Conservation (phyloP, 1,284 basidiomycete genomes). For the Irpex rosettiformis region DNA sequence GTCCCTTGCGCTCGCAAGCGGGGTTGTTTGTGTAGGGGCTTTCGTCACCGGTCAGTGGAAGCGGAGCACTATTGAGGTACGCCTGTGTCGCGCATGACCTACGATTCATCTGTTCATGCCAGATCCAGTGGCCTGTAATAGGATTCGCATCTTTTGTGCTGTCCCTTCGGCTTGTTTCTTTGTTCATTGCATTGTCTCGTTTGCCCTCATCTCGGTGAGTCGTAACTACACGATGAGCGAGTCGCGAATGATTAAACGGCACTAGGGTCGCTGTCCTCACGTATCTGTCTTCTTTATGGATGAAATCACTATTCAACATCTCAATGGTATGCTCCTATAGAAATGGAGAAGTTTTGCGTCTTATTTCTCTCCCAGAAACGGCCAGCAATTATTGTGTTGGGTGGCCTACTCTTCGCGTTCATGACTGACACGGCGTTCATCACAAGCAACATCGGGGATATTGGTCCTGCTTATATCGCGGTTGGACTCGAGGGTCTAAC, state of each 20-base stretch:
- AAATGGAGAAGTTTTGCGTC: too few relatives aligned
- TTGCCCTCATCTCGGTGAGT: slow-evolving; percentile 60
- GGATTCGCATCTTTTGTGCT: slow-evolving; percentile 63
- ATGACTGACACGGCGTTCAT: slow-evolving; percentile 53
- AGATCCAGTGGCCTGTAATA: slow-evolving; percentile 61
- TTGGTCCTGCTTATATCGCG: slow-evolving; percentile 62
- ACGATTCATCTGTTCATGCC: not conserved
- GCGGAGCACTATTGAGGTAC: slow-evolving; percentile 56
- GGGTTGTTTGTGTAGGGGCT: slow-evolving; percentile 59
- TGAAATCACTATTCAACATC: slow-evolving; percentile 46
- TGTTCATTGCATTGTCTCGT: slow-evolving; percentile 58
- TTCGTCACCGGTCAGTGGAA: slow-evolving; percentile 47
- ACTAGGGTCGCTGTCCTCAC: slow-evolving; percentile 61
- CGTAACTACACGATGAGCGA: slow-evolving; percentile 1
- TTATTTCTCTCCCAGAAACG: too few relatives aligned
- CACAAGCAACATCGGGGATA: slow-evolving; percentile 38
- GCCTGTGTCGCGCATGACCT: slow-evolving; percentile 15
- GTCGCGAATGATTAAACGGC: not conserved
- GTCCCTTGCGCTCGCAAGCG: slow-evolving; percentile 59
- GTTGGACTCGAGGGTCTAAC: slow-evolving; percentile 54
- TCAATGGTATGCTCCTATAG: slow-evolving; percentile 39
- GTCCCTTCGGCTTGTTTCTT: slow-evolving; percentile 63
- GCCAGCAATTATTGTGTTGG: slow-evolving; percentile 38
- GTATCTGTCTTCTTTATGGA: slow-evolving; percentile 65
- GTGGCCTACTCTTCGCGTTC: slow-evolving; percentile 46